phyloP scores from a whole-genome alignment of 2,329 filamentous ascomycete genomes.

The Fusarium foetens region DNA sequence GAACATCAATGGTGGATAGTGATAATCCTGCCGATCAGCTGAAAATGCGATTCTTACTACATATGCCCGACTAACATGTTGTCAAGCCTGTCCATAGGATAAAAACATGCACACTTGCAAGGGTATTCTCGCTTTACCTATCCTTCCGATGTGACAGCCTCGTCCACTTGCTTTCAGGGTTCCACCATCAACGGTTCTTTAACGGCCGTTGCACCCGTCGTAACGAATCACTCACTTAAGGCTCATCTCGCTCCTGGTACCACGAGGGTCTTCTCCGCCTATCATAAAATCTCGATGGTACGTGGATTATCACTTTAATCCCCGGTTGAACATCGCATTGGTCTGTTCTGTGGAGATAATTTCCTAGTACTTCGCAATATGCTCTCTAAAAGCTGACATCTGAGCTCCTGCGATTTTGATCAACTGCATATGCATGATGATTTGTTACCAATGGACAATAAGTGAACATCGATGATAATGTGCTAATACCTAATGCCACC shows the following conservation, averaged over 20 bases:
- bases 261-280: slow-evolving; percentile 21
- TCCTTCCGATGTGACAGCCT: slow-evolving; percentile 17
- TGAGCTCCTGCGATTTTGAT: background rate
- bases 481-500: background rate
- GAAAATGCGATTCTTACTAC: background rate
- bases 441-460: background rate
- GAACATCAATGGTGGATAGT: slow-evolving; percentile 1
- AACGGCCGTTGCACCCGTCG: slow-evolving; percentile 5
- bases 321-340: background rate
- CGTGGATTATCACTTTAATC: slow-evolving; percentile 25
- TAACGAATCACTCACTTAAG: slow-evolving; percentile 12
- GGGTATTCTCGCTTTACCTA: slow-evolving; percentile 13
- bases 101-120: slow-evolving; percentile 11
- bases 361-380: background rate
- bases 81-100: background rate
- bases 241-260: slow-evolving; percentile 17
- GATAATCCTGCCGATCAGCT: background rate
- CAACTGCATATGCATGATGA: background rate
- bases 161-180: slow-evolving; percentile 3
- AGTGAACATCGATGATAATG: background rate
- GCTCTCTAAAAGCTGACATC: background rate
- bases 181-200: slow-evolving; percentile 16
- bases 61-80: background rate
- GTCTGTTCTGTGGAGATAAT: background rate
- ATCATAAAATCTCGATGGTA: slow-evolving; percentile 19